Percentiles rank a stretch among this genome's conserved stretches.
Evolutionary conservation across 257 asterid genomes (phyloP).

Genomic region (Schizonepeta tenuifolia): DNA sequence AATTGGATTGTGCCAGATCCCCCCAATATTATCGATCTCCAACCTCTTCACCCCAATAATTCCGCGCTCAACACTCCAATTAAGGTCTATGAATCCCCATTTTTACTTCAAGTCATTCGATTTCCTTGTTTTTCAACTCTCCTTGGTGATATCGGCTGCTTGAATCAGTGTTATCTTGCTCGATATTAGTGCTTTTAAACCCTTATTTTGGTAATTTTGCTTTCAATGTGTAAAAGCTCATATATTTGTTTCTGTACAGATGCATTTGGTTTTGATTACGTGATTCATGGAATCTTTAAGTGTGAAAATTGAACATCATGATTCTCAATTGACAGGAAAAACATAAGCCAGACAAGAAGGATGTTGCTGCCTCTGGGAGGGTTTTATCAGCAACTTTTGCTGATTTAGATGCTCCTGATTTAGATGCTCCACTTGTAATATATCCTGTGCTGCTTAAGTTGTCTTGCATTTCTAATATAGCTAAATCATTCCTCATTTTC

Average conservation of each 20-base stretch:
- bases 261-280: conserved; percentile 11
- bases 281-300: not conserved
- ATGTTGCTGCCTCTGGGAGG: conserved; percentile 49
- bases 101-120: too few species aligned
- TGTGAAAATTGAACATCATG: too few species aligned
- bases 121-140: conserved; percentile 16
- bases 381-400: conserved; percentile 83
- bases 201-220: not conserved
- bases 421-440: conserved; percentile 36
- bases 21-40: too few species aligned
- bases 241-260: not conserved
- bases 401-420: conserved; percentile 85
- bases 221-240: not conserved
- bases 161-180: not conserved
- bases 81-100: too few species aligned
- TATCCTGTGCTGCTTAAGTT: conserved; percentile 20
- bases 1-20: conserved; percentile 41
- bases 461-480: conserved; percentile 19
- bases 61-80: too few species aligned
- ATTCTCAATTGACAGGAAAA: too few species aligned
- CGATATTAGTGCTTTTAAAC: conserved; percentile 7
- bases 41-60: too few species aligned
- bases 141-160: conserved; percentile 5
- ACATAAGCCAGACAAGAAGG: too few species aligned
- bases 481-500: not conserved